A percentile compares a stretch with the other conserved stretches of the same genome.
These are phyloP conservation scores for Solanum infundibuliforme DNA, from an alignment of 257 asterid genomes.

Conservation along the genomic window DNA sequence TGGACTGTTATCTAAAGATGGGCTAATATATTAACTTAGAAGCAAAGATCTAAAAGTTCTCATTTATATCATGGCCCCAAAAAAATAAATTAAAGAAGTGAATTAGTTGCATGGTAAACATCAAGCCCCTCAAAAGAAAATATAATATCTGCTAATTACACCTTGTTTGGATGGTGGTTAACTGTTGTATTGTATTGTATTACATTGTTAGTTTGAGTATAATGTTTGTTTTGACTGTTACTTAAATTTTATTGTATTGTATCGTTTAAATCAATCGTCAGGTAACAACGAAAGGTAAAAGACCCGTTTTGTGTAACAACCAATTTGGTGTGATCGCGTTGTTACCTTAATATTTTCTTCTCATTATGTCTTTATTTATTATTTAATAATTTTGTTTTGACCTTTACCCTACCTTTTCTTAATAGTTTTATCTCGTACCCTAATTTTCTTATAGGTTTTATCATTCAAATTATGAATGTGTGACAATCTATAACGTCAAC, in stretches of 20 bases:
- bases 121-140: neutral
- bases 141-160: neutral
- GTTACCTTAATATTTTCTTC: neutral
- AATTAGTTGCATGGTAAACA: neutral
- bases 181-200: neutral
- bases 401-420: too few species aligned
- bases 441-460: neutral
- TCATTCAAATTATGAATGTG: neutral
- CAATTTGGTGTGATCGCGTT: neutral
- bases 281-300: neutral
- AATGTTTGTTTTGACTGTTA: too few species aligned
- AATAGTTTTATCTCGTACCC: neutral
- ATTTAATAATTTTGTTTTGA: too few species aligned
- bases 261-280: neutral
- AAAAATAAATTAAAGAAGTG: neutral
- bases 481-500: neutral
- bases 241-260: neutral
- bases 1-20: neutral
- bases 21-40: conserved; percentile 15
- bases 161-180: neutral
- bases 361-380: neutral
- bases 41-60: neutral
- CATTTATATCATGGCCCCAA: conserved; percentile 8
- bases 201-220: neutral
- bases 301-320: neutral